Conservation (phyloP, 306 rosid species). For the Acacia confusa region DNA sequence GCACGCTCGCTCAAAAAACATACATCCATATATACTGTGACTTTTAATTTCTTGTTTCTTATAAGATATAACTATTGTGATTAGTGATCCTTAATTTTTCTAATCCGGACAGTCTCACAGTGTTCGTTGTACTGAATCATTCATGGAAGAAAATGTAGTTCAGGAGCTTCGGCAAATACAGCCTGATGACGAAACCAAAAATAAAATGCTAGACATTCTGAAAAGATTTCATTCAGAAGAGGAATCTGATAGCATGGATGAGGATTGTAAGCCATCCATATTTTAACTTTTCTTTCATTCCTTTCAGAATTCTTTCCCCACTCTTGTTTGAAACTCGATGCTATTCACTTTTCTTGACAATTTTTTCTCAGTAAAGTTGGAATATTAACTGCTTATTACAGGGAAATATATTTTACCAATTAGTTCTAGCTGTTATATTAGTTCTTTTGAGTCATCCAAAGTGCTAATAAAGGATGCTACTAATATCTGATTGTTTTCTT, state of each 20-base stretch:
- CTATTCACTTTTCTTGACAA: not conserved
- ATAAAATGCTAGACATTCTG: constrained; percentile 75
- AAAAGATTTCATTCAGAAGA: constrained; percentile 74
- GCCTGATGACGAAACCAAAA: constrained; percentile 63
- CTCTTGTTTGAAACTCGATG: constrained; percentile 1
- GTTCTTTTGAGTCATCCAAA: constrained; percentile 9
- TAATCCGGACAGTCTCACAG: constrained; percentile 68
- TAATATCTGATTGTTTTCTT: constrained; percentile 24
- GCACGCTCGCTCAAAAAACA: not conserved
- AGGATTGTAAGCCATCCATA: constrained; percentile 53
- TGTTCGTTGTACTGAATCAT: constrained; percentile 82
- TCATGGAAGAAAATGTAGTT: constrained; percentile 89
- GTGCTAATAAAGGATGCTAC: constrained; percentile 8
- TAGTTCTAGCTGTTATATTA: not conserved
- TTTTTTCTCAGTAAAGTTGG: not conserved
- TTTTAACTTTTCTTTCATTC: constrained; percentile 5
- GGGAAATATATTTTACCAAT: not conserved
- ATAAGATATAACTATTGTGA: not conserved
- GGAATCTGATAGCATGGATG: constrained; percentile 64
- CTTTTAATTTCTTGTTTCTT: not conserved
- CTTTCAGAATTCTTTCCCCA: constrained; percentile 12
- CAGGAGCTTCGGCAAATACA: constrained; percentile 71
- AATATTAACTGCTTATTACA: not conserved
- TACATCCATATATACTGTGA: not conserved
- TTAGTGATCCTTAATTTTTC: constrained; percentile 11